phyloP scores from a whole-genome alignment of 192 early-diverging fungal species.

The Phycomyces nitens region DNA sequence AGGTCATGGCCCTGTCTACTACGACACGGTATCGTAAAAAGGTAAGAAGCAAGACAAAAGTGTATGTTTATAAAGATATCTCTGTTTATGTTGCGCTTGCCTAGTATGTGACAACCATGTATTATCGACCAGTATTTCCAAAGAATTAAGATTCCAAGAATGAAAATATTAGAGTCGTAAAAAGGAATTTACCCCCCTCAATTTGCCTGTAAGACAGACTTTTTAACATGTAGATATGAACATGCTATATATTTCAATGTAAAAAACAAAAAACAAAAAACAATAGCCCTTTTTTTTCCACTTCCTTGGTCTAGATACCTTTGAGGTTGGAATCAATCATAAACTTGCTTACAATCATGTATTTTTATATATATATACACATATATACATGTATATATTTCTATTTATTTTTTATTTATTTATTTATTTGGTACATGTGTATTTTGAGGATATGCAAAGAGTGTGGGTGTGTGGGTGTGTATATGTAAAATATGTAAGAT shows the following conservation, averaged over 20 bases:
- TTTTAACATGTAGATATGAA: too few relatives aligned
- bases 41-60: constrained; percentile 30
- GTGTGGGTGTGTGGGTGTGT: neutral
- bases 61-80: neutral
- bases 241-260: too few relatives aligned
- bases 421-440: neutral
- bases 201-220: too few relatives aligned
- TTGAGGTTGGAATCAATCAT: too few relatives aligned
- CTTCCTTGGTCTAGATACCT: too few relatives aligned
- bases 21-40: constrained; percentile 94
- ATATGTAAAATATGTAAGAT: neutral
- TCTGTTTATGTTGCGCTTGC: constrained; percentile 6
- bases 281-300: too few relatives aligned
- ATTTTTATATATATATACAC: too few relatives aligned
- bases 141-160: neutral
- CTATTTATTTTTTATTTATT: neutral
- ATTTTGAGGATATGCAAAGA: neutral
- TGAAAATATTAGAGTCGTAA: too few relatives aligned
- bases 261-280: neutral
- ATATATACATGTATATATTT: neutral
- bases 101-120: constrained; percentile 46
- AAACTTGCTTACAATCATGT: too few relatives aligned
- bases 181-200: too few relatives aligned
- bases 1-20: constrained; percentile 89
- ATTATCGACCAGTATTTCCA: constrained; percentile 36